Evolutionary conservation across 257 asterid genomes (phyloP).

Genomic region (Rhazya stricta): DNA sequence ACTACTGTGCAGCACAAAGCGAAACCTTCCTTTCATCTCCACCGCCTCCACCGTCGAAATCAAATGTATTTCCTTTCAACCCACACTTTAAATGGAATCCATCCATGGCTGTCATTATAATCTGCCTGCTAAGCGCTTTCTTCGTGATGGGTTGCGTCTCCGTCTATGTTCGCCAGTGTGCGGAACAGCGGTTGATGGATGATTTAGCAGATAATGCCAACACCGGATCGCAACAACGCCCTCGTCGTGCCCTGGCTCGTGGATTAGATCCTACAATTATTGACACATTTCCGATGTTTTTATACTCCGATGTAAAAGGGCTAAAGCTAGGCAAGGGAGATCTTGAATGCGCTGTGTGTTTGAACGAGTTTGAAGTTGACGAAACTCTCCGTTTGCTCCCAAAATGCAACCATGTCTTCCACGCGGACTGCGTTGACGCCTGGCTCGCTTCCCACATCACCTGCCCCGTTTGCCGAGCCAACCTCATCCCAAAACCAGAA

Average conservation of each 20-base stretch:
- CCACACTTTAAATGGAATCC: conserved; percentile 18
- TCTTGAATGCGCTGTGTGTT: conserved; percentile 39
- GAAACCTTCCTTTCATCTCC: conserved; percentile 6
- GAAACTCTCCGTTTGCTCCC: conserved; percentile 39
- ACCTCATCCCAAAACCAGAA: conserved; percentile 20
- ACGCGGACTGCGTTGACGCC: conserved; percentile 41
- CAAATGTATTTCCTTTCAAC: background rate
- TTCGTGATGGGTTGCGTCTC: conserved; percentile 29
- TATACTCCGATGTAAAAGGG: conserved; percentile 32
- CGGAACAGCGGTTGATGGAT: conserved; percentile 5
- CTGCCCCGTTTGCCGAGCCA: conserved; percentile 59
- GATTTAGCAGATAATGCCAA: background rate
- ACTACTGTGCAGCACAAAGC: background rate
- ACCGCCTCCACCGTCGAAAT: conserved; percentile 4
- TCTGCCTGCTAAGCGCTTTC: conserved; percentile 21
- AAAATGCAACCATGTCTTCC: conserved; percentile 36
- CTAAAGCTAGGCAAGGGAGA: conserved; percentile 24
- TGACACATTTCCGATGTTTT: conserved; percentile 26
- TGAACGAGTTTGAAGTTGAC: conserved; percentile 32
- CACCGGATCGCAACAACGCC: background rate
- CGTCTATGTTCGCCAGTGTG: conserved; percentile 26
- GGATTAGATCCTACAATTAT: conserved; percentile 29
- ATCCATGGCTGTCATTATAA: conserved; percentile 15
- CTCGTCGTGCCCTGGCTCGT: conserved; percentile 1
- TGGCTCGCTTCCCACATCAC: conserved; percentile 50